Base-by-base conservation (phyloP, 2,329 filamentous ascomycete genomes). In the Trichoderma sp. region DNA sequence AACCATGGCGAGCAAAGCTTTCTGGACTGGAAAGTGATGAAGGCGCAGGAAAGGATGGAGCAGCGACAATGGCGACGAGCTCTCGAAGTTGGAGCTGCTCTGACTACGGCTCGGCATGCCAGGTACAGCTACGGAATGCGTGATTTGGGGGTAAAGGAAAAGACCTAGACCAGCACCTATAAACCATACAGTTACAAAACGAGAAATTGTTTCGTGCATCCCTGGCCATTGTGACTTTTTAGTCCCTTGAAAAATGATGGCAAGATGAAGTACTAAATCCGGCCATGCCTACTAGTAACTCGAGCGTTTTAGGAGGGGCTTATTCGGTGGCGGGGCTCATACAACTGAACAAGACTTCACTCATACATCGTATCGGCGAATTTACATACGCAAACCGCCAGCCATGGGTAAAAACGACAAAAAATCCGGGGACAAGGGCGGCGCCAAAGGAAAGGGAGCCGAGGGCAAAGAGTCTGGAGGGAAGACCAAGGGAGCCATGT, bases 401-500 rank as follows among this genome's bases (percentile, higher is more conserved):
- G 69, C 16, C 14, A 81, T 81, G 79, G 78, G 76, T 2, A 81
- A 80, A 73, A 78, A 76, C 76, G 79, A 81, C 71, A 82, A 81
- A 70, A 82, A 82, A 65, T 78, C 78, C 52, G 75, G 76, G 61
- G 81, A 82, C 52, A 82, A 82, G 70, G 74, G 73, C 6, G 74
- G 72, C n/a, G 70, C 70, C 64, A 80, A 80, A 67, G 76, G 72
- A 54, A 74, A 73, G 49, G 75, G 72, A 21, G 74, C 69, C 7
- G 74, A 75, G 46, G 79, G 78, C 24, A 77, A 78, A 61, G 76
- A 74, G 3, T 75, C 77, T 71, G 74, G 82, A 52, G 78, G 78
- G 64, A 82, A 83, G 71, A 73, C 75, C 24, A 83, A 83, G 67
- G 91, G 87, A 28, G 89, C 89, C 0, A 88, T 90, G 74, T 84